Evolutionary conservation across 805 yeast species (phyloP).

Genomic region (Danielia reshetovae): DNA sequence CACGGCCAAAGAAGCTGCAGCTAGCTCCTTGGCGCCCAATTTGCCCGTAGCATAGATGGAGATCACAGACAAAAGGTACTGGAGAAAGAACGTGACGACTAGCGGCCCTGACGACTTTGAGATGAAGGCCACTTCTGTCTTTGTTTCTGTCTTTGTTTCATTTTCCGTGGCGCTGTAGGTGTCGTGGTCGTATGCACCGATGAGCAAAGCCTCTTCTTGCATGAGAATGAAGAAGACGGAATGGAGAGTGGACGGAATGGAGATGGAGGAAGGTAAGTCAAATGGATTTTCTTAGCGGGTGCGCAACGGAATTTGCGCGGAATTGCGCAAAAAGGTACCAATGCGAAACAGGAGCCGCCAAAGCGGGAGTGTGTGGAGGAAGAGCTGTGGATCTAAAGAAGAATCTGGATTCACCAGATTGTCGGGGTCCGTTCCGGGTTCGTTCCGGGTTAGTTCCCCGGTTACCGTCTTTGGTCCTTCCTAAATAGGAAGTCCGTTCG

Average conservation of each 20-base stretch:
- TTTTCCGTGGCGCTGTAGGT: slow-evolving; percentile 16
- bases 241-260: neutral
- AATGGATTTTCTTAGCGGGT: neutral
- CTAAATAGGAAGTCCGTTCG: too few species aligned
- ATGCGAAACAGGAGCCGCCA: too few species aligned
- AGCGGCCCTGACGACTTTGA: slow-evolving; percentile 19
- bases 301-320: slow-evolving; percentile 2
- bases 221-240: neutral
- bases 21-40: slow-evolving; percentile 23
- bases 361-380: too few species aligned
- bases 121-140: slow-evolving; percentile 12
- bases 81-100: slow-evolving; percentile 22
- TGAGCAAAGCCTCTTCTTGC: slow-evolving; percentile 22
- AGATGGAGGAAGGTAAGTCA: slow-evolving; percentile 1
- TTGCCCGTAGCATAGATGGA: slow-evolving; percentile 23
- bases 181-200: slow-evolving; percentile 18
- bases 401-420: too few species aligned
- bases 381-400: too few species aligned
- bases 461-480: too few species aligned
- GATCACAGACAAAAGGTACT: slow-evolving; percentile 20
- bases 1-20: slow-evolving; percentile 25
- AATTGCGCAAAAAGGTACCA: too few species aligned
- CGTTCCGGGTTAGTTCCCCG: too few species aligned
- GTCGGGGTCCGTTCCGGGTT: too few species aligned
- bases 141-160: neutral